These are phyloP conservation scores for Xanthoconium purpureum DNA, from an alignment of 768 basidiomycete species.

Conservation along the genomic window DNA sequence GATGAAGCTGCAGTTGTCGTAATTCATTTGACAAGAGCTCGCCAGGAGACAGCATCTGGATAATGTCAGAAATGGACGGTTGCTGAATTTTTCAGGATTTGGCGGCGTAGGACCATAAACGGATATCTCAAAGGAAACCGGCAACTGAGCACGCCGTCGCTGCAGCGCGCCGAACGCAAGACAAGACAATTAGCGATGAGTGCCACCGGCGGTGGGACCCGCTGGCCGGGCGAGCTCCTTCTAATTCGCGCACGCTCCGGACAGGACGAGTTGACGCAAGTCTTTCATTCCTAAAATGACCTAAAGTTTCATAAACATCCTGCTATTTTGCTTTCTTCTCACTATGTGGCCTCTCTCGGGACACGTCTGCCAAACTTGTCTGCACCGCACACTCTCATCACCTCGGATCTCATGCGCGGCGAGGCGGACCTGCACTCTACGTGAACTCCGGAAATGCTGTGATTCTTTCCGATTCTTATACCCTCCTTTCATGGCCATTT, in stretches of 20 bases:
- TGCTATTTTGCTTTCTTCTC: constrained; percentile 20
- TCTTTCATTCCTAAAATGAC: constrained; percentile 32
- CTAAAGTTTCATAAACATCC: constrained; percentile 33
- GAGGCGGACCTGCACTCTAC: constrained; percentile 27
- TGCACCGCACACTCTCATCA: constrained; percentile 27
- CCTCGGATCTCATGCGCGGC: constrained; percentile 33
- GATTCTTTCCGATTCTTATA: constrained; percentile 30
- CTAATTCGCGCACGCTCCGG: constrained; percentile 12
- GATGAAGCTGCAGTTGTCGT: constrained; percentile 42
- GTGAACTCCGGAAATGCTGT: constrained; percentile 34
- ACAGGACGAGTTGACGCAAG: neutral
- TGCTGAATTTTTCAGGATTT: neutral
- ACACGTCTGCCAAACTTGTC: constrained; percentile 34
- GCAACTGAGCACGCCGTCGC: constrained; percentile 4
- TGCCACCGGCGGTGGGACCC: constrained; percentile 11
- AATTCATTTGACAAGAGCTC: constrained; percentile 46
- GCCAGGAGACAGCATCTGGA: constrained; percentile 31
- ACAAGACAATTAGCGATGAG: constrained; percentile 15
- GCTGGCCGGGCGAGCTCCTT: constrained; percentile 6
- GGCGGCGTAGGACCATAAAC: constrained; percentile 12
- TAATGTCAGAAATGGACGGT: neutral
- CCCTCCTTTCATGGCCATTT: constrained; percentile 16
- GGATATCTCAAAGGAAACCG: constrained; percentile 26
- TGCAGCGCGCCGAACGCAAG: neutral
- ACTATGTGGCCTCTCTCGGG: constrained; percentile 25